These are phyloP conservation scores for Aspergillus haitiensis DNA, from an alignment of 495 filamentous ascomycete species.

Conservation along the genomic window DNA sequence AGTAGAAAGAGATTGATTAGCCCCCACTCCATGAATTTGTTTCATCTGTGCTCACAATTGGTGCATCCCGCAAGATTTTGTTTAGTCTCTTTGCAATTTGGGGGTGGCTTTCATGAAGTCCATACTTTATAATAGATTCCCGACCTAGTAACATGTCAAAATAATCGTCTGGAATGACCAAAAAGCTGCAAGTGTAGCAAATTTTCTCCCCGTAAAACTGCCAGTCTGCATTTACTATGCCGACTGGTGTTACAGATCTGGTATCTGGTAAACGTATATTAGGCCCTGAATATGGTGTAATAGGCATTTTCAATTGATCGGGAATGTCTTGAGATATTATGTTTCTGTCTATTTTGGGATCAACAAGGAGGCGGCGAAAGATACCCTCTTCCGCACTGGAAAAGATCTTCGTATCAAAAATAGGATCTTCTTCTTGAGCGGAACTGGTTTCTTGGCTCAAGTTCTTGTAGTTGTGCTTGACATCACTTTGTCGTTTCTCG, in stretches of 20 bases:
- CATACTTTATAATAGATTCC: neutral
- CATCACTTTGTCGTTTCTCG: too few species aligned
- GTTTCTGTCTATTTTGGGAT: neutral
- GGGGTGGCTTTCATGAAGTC: neutral
- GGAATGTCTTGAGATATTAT: constrained; percentile 7
- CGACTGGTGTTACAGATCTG: constrained; percentile 1
- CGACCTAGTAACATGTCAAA: constrained; percentile 12
- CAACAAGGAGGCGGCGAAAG: constrained; percentile 3
- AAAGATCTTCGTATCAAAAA: too few species aligned
- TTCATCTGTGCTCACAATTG: neutral
- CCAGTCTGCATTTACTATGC: constrained; percentile 5
- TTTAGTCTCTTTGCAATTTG: constrained; percentile 1
- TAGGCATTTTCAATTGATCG: neutral
- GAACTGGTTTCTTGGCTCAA: too few species aligned
- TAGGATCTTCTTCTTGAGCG: too few species aligned
- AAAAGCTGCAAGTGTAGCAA: neutral
- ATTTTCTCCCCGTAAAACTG: neutral
- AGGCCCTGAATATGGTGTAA: neutral
- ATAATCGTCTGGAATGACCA: constrained; percentile 4
- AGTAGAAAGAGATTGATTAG: neutral
- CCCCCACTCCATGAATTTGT: neutral
- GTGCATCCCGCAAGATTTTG: neutral
- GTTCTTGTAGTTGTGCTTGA: too few species aligned
- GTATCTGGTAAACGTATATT: neutral
- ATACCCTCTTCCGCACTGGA: neutral